Evolutionary conservation across 2,329 filamentous ascomycete species (phyloP), one percentile per base, ranked within the genome.

Genomic region (Sporothrix humicola): DNA sequence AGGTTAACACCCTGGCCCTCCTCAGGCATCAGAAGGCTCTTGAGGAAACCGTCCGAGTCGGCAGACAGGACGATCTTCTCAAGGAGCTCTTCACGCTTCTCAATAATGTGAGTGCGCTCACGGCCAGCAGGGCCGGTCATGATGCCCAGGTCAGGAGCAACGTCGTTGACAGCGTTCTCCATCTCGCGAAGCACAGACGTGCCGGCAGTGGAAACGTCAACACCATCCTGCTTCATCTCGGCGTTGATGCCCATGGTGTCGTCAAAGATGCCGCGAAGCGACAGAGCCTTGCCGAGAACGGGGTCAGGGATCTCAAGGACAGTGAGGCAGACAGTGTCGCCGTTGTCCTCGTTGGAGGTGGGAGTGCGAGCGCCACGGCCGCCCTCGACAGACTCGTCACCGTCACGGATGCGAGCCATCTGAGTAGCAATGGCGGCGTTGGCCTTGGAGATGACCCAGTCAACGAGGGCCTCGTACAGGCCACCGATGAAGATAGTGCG

Each of bases 181-280:
- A 97, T 97, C 80, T 98, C 95, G 52, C 92, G 91, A 15, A 95
- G 81, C 10, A 98, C 92, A 0, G 95, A 97, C 73, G 91, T 92
- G n/a, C 93, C 92, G 1, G 90, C 90, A 0, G 91, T 78, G 0
- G 87, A 83, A 1, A 97, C 87, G n/a, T 93, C 88, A 0, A 99
- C 88, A 10, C 96, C 96, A 77, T 99, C 96, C 75, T 95, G 92
- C 79, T 95, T 97, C 95, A 99, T 98, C 84, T 99, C 96, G 0
- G 92, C 88, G 78, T 98, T 98, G 83, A 99, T 98, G 70, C 96
- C 96, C 23, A 91, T 85, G n/a, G 86, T 89, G 78, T 98, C 96
- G 77, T 99, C 95, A 78, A 99, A 99, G 50, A 98, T 89, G 15
- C 93, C 93, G 54, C 94, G 92, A 84, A 99, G 90, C 13, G 93